These are phyloP conservation scores for Phytophthora multivora DNA, from an alignment of 352 stramenopile genomes.

Conservation along the genomic window DNA sequence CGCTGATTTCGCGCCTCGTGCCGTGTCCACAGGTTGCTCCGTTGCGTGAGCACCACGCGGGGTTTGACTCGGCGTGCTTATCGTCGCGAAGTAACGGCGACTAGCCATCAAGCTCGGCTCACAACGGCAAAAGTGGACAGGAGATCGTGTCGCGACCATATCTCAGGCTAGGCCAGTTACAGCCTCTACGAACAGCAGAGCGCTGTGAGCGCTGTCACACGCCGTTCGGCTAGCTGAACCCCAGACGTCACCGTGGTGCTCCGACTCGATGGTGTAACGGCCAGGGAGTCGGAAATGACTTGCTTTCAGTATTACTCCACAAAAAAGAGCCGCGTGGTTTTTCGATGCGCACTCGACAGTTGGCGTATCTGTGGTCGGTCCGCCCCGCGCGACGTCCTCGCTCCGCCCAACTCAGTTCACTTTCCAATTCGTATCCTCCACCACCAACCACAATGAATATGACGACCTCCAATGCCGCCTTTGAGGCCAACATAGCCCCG, in stretches of 20 bases:
- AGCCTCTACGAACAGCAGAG: conserved; percentile 36
- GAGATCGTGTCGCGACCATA: conserved; percentile 17
- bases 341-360: conserved; percentile 14
- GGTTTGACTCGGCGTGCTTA: conserved; percentile 9
- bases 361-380: conserved; percentile 13
- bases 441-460: conserved; percentile 17
- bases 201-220: conserved; percentile 28
- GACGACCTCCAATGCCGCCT: conserved; percentile 5
- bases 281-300: conserved; percentile 25
- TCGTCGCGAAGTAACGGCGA: conserved; percentile 21
- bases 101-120: conserved; percentile 9
- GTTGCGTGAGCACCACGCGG: conserved; percentile 1
- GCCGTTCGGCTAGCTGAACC: conserved; percentile 31
- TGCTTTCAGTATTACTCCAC: conserved; percentile 21
- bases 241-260: conserved; percentile 20
- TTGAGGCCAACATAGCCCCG: conserved; percentile 19
- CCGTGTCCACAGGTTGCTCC: conserved; percentile 9
- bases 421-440: conserved; percentile 20
- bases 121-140: conserved; percentile 32
- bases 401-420: conserved; percentile 15
- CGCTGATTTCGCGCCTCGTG: conserved; percentile 13
- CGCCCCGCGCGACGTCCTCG: conserved; percentile 10
- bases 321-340: conserved; percentile 10
- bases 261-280: conserved; percentile 28
- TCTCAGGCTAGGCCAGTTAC: conserved; percentile 21